Base-by-base conservation (phyloP, 208 protist genomes). In the Leishmania arabica region DNA sequence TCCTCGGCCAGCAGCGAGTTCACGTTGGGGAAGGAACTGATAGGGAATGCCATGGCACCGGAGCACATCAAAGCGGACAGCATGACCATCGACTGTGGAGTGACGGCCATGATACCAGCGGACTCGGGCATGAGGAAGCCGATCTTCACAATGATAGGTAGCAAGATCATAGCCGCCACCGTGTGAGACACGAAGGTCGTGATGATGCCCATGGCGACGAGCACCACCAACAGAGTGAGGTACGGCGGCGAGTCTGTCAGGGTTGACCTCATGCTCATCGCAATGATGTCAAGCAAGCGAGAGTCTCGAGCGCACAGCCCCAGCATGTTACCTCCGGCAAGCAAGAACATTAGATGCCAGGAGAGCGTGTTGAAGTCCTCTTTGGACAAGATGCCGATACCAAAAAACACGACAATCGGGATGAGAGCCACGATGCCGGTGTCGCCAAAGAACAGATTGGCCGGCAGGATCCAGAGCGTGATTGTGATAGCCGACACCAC, bases 21-120 rank as follows among this genome's bases (percentile, higher is more conserved):
- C 1, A 98, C 92, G 87, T 99, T 99, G 15, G 98, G 98, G 85
- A 99, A 99, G 17, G 94, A 98, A 69, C 95, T 98, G 86, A 99
- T 97, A 47, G 98, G 96, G 75, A 99, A 97, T 34, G 94, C 95
- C 97, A 98, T 98, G 11, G 96, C 90, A 60, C 95, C 95, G 19
- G 95, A 98, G 84, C 92, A 97, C 91, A 98, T 97, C 45, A 97
- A 78, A 9, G 95, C 88, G 34, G 87, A 90, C n/a, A 97, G 83
- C 78, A 97, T 88, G n/a, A 97, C 92, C 70, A 98, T 81, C 27
- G 90, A 91, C 75, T 93, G 86, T 53, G 93, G 93, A 24, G 95
- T 95, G 1, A 95, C 86, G 31, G 87, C 74, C 40, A 95, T 81
- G 54, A 92, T 27, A 51, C 92, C 91, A 8, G 83, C 34, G 73